Percentiles rank a stretch among this genome's conserved stretches.
These are phyloP conservation scores for Malassezia sp. DNA, from an alignment of 1,284 basidiomycete genomes.

Conservation along the genomic window DNA sequence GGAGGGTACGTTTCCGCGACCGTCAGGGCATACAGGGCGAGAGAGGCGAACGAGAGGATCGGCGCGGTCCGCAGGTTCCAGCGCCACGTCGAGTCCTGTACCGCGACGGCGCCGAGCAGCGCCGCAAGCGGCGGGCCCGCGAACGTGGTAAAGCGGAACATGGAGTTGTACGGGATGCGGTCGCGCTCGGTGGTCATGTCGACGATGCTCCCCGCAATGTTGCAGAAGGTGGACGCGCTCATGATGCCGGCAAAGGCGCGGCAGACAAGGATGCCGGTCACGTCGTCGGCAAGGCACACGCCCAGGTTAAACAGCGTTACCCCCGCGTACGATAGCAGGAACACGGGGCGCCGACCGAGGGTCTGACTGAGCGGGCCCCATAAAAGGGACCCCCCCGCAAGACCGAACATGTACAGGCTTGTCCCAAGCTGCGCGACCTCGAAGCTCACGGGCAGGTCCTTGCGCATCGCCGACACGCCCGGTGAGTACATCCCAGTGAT, in stretches of 20 bases:
- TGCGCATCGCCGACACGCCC: neutral
- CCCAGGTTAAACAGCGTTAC: conserved; percentile 15
- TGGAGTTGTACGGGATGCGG: conserved; percentile 14
- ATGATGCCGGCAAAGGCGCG: conserved; percentile 14
- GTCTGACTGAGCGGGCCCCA: conserved; percentile 15
- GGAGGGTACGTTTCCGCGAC: conserved; percentile 14
- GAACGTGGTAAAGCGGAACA: conserved; percentile 15
- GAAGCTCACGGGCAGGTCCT: conserved; percentile 1
- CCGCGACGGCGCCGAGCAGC: conserved; percentile 12
- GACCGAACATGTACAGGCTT: conserved; percentile 15
- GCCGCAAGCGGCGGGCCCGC: conserved; percentile 14
- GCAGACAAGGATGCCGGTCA: conserved; percentile 8
- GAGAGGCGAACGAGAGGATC: conserved; percentile 1
- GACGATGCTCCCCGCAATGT: conserved; percentile 17
- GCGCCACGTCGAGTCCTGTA: conserved; percentile 12
- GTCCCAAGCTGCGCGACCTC: conserved; percentile 13
- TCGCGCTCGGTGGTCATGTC: conserved; percentile 20
- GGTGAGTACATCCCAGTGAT: conserved; percentile 14
- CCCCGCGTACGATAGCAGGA: neutral
- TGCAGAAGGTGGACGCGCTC: conserved; percentile 10
- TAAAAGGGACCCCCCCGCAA: conserved; percentile 4
- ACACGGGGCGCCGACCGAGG: conserved; percentile 12
- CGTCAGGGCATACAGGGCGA: conserved; percentile 13
- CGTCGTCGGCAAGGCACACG: conserved; percentile 5
- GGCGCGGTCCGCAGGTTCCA: conserved; percentile 18